phyloP scores from a whole-genome alignment of 345 rosid genomes.

The Balakata baccata region DNA sequence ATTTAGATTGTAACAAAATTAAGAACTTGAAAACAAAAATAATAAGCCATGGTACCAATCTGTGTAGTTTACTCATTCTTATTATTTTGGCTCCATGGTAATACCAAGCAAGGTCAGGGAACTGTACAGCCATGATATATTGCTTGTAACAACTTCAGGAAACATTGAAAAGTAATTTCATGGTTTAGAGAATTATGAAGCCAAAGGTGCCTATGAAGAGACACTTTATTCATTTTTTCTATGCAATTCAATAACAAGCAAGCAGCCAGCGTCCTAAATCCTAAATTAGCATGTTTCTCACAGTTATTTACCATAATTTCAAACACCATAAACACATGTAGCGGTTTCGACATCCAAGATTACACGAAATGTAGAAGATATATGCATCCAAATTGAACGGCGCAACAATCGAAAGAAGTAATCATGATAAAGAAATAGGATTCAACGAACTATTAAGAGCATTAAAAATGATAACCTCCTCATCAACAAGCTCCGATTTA shows the following conservation, averaged over 20 bases:
- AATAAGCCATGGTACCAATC: not conserved
- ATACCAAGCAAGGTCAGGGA: not conserved
- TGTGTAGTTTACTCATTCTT: not conserved
- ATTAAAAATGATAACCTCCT: slow-evolving; percentile 44
- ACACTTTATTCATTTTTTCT: not conserved
- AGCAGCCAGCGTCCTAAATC: not conserved
- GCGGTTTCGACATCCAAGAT: not conserved
- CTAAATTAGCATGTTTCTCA: not conserved
- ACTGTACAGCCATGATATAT: not conserved
- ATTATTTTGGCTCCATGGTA: not conserved
- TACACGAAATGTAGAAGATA: not conserved
- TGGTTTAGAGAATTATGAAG: not conserved
- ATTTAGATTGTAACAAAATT: not conserved
- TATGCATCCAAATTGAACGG: not conserved
- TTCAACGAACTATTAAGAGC: not conserved
- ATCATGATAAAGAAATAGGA: too few relatives aligned
- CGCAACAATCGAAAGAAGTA: not conserved
- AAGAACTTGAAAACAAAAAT: not conserved
- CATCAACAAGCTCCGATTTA: slow-evolving; percentile 65
- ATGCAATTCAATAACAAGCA: not conserved
- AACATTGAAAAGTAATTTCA: not conserved
- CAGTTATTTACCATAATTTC: not conserved
- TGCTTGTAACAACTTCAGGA: not conserved
- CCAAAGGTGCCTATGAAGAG: too few relatives aligned
- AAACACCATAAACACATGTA: not conserved